Percentiles rank a stretch among this genome's conserved stretches.
phyloP scores from a whole-genome alignment of 345 rosid genomes.

The Aquilaria yunnanensis region DNA sequence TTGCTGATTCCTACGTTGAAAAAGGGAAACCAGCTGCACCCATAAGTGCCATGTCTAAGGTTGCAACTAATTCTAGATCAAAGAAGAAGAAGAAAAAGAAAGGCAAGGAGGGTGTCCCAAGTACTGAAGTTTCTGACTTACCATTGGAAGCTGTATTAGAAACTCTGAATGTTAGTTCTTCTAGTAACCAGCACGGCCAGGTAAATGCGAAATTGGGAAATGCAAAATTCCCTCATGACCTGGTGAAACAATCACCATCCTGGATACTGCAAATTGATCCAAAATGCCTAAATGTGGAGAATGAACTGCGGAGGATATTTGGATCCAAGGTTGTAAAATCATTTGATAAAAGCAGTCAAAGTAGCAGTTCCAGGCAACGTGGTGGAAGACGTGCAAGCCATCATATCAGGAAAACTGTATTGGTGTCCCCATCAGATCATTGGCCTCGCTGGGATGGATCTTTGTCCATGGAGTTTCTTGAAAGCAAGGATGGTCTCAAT shows the following conservation, averaged over 20 bases:
- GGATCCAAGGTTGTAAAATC: conserved; percentile 85
- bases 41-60: conserved; percentile 19
- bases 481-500: conserved; percentile 54
- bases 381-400: conserved; percentile 71
- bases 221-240: conserved; percentile 16
- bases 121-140: conserved; percentile 23
- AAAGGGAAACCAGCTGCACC: conserved; percentile 10
- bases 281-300: conserved; percentile 66
- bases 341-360: conserved; percentile 57
- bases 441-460: conserved; percentile 96
- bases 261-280: conserved; percentile 59
- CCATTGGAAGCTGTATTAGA: conserved; percentile 42
- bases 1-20: conserved; percentile 17
- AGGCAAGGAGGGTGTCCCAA: conserved; percentile 38
- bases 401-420: conserved; percentile 57
- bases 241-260: conserved; percentile 18
- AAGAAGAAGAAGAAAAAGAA: conserved; percentile 91
- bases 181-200: conserved; percentile 16
- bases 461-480: conserved; percentile 79
- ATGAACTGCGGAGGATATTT: conserved; percentile 69
- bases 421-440: conserved; percentile 69
- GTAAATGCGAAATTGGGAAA: conserved; percentile 25
- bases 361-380: conserved; percentile 60
- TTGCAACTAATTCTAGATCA: conserved; percentile 36
- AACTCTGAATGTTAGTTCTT: conserved; percentile 28